A percentile compares a stretch with the other conserved stretches of the same genome.
Conservation (phyloP, 768 basidiomycete genomes). For the Boletellus ananas region DNA sequence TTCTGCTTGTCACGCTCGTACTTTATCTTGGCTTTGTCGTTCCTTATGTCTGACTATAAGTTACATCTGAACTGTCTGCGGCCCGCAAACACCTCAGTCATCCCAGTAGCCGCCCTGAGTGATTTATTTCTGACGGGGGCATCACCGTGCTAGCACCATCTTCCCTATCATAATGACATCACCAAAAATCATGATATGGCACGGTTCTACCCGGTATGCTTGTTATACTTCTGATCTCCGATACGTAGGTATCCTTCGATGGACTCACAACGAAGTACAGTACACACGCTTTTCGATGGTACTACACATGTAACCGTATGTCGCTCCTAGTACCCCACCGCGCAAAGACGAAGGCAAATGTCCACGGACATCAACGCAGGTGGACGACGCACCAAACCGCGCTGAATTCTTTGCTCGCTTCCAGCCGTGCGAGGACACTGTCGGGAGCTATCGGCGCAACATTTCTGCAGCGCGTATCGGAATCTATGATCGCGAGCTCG, state of each 20-base stretch:
- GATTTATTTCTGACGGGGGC: background rate
- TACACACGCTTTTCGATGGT: slow-evolving; percentile 53
- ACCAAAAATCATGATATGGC: slow-evolving; percentile 32
- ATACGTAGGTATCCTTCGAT: slow-evolving; percentile 56
- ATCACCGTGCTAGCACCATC: too few relatives aligned
- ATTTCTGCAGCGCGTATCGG: slow-evolving; percentile 42
- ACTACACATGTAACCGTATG: slow-evolving; percentile 76
- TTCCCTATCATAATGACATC: slow-evolving; percentile 1
- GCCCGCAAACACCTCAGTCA: too few relatives aligned
- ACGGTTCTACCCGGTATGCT: background rate
- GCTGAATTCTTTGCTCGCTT: slow-evolving; percentile 45
- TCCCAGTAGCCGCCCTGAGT: background rate
- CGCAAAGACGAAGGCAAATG: too few relatives aligned
- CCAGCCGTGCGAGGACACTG: slow-evolving; percentile 41
- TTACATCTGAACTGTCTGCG: background rate
- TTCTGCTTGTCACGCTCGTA: background rate
- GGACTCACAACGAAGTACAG: slow-evolving; percentile 71
- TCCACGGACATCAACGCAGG: slow-evolving; percentile 2
- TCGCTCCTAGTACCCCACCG: slow-evolving; percentile 9
- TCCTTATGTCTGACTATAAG: background rate
- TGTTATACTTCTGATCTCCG: background rate
- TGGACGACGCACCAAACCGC: slow-evolving; percentile 42
- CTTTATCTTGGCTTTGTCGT: background rate
- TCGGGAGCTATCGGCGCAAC: slow-evolving; percentile 52
- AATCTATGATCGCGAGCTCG: slow-evolving; percentile 46